Evolutionary conservation across 1,139 yeast species (phyloP).

Genomic region (Protomyces lactucae-debilis): DNA sequence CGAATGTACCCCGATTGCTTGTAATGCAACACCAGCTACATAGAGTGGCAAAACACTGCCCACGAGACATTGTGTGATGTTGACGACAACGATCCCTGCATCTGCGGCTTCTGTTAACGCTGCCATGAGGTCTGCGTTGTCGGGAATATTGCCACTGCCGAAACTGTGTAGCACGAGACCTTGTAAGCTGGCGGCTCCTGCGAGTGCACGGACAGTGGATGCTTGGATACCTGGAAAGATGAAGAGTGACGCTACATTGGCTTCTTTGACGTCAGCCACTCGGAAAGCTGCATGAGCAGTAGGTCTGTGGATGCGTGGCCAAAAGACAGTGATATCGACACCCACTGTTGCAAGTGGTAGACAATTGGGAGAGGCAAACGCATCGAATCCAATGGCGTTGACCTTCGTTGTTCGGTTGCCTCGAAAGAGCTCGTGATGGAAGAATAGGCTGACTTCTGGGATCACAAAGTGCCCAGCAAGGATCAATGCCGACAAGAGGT

Average conservation of each 20-base stretch:
- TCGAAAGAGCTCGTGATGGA: conserved; percentile 23
- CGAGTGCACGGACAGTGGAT: conserved; percentile 11
- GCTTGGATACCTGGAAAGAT: conserved; percentile 25
- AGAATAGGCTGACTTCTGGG: conserved; percentile 27
- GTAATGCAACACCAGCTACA: conserved; percentile 22
- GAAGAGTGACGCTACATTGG: conserved; percentile 17
- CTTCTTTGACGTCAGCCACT: conserved; percentile 17
- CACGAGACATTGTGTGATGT: conserved; percentile 22
- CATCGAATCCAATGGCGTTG: conserved; percentile 24
- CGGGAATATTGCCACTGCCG: conserved; percentile 24
- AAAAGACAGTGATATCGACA: conserved; percentile 13
- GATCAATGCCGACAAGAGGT: conserved; percentile 15
- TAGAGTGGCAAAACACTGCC: conserved; percentile 25
- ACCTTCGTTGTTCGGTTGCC: conserved; percentile 27
- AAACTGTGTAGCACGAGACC: conserved; percentile 24
- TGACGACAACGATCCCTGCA: conserved; percentile 18
- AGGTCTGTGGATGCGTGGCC: conserved; percentile 21
- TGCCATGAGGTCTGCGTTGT: conserved; percentile 8
- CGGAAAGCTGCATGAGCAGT: conserved; percentile 13
- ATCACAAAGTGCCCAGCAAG: conserved; percentile 23
- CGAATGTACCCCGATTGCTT: conserved; percentile 15
- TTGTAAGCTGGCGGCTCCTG: conserved; percentile 1
- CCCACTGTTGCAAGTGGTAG: conserved; percentile 22
- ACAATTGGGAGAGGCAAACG: conserved; percentile 24
- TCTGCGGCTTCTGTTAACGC: conserved; percentile 12